Evolutionary conservation across 2,329 filamentous ascomycete species (phyloP), one percentile per base, ranked within the genome.

Genomic region (Onygenales sp.): DNA sequence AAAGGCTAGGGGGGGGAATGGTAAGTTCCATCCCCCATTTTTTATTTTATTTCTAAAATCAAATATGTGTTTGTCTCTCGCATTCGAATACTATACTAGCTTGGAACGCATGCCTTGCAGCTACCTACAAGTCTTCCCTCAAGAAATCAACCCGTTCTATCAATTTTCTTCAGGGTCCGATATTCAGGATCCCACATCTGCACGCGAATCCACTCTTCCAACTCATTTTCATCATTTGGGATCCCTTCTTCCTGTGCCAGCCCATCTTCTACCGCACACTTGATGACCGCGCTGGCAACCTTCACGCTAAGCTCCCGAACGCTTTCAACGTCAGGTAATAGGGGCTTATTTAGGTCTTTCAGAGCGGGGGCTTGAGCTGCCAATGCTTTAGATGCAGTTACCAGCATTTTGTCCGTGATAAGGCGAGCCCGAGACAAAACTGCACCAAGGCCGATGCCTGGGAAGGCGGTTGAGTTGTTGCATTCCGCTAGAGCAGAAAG

Each of bases 391-490:
- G 87, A 83, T 0, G 89, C 90, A 0, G 87, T 86, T 0, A 94
- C 86, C 10, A 95, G 81, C 82, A 95, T 91, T 57, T 81, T 80
- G 57, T 91, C 84, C 0, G 85, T 86, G 32, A 95, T 70, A 0
- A 83, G 75, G 10, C 73, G 77, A 2, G 85, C 77, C 11, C 87
- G 82, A 31, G 78, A 84, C 1, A 95, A 78, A 0, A 95, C 80
- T 7, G 81, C 81, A 9, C 89, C 90, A 1, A 95, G 82, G 0
- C 89, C 89, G 55, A 95, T 92, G 0, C 89, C 89, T 0, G 89
- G 89, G 68, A 94, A 95, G 13, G 86, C 86, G 36, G 87, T 87
- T 0, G 83, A 86, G 71, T 95, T 95, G 72, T 95, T 95, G 72
- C 90, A 95, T 69, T 95, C 89, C 27, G 88, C 88, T 63, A 39